phyloP scores from a whole-genome alignment of 176 grass and related monocot species.

The Lolium multiflorum region DNA sequence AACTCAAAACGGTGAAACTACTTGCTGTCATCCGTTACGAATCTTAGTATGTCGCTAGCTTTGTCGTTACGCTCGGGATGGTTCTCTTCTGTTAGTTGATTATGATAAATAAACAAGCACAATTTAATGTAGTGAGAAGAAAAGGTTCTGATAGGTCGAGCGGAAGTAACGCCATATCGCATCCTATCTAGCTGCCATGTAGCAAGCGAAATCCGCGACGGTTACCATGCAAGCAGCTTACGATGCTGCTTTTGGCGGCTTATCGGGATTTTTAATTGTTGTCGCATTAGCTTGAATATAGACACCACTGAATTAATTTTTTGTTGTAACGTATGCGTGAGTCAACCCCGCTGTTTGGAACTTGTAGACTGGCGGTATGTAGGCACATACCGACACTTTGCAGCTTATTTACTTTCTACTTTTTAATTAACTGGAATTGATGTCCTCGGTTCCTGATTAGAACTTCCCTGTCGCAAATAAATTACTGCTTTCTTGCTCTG shows the following conservation, averaged over 20 bases:
- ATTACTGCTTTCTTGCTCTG: background rate
- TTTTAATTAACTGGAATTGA: background rate
- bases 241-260: background rate
- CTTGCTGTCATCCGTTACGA: background rate
- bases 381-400: background rate
- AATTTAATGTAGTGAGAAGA: background rate
- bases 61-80: background rate
- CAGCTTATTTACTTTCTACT: slow-evolving; percentile 6
- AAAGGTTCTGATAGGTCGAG: background rate
- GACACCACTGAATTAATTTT: background rate
- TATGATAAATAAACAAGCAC: background rate
- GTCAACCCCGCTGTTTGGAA: background rate
- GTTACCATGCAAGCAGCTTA: background rate
- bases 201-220: background rate
- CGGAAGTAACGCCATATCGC: background rate
- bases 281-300: slow-evolving; percentile 12
- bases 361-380: background rate
- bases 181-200: slow-evolving; percentile 16
- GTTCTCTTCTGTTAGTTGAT: background rate
- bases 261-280: background rate
- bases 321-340: background rate
- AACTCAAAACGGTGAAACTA: background rate
- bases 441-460: slow-evolving; percentile 8
- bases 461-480: slow-evolving; percentile 24
- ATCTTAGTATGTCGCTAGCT: background rate